Conservation (phyloP, 139 green algal genomes). For the Chlamydomonas incerta region DNA sequence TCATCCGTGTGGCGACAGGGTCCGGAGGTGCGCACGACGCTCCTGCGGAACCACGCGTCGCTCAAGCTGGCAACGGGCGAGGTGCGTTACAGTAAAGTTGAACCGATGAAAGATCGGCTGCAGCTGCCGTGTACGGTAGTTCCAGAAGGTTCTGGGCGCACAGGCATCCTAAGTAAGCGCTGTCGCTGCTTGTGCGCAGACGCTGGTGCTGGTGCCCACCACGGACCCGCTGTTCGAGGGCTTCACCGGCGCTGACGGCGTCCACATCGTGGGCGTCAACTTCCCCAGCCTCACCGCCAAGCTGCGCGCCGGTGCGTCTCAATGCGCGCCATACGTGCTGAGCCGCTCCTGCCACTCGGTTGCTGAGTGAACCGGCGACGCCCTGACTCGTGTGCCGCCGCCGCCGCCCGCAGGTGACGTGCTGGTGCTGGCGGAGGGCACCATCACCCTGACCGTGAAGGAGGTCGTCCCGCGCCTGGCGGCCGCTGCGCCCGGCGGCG, state of each 20-base stretch:
- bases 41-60: slow-evolving; percentile 45
- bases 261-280: slow-evolving; percentile 53
- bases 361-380: too few relatives aligned
- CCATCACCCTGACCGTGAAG: slow-evolving; percentile 49
- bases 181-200: slow-evolving; percentile 5
- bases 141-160: too few relatives aligned
- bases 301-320: slow-evolving; percentile 24
- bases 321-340: too few relatives aligned
- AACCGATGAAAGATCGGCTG: too few relatives aligned
- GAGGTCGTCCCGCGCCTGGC: slow-evolving; percentile 23
- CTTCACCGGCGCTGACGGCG: slow-evolving; percentile 6
- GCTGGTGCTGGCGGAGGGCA: slow-evolving; percentile 66
- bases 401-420: slow-evolving; percentile 40
- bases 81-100: too few relatives aligned
- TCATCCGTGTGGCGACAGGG: slow-evolving; percentile 56
- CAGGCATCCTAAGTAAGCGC: too few relatives aligned
- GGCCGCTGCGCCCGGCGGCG: not conserved
- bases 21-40: slow-evolving; percentile 59
- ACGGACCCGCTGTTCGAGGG: slow-evolving; percentile 42
- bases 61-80: slow-evolving; percentile 34
- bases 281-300: slow-evolving; percentile 50
- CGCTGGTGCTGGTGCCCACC: slow-evolving; percentile 47
- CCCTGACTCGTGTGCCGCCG: too few relatives aligned
- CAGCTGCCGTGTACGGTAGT: too few relatives aligned
- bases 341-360: too few relatives aligned